Evolutionary conservation across 768 basidiomycete species (phyloP), one percentile per base, ranked within the genome.

Genomic region (Suillus alpinus): DNA sequence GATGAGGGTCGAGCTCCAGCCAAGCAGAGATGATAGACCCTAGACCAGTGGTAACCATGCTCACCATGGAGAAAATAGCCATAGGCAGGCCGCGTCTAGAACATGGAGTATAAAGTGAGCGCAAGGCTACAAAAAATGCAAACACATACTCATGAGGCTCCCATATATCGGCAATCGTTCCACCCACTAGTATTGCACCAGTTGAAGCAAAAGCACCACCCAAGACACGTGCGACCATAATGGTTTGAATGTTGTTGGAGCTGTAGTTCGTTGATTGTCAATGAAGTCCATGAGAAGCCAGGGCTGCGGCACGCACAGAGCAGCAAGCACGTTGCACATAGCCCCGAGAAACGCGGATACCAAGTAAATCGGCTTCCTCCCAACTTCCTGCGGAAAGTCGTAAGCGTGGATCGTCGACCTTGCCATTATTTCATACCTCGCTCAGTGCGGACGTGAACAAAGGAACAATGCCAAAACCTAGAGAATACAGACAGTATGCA

Each of bases 91-190:
- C 86, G 18, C 90, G 88, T 41, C 88, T 91, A 50, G 13, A 29
- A 46, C 36, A 40, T 37, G 13, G 9, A 18, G 44, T 7, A 14
- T 9, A 12, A 50, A 5, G 9, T 50, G 23, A 39, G 14, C 13
- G 16, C n/a, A 49, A 26, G 12, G 23, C 53, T 29, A 34, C n/a
- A 67, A 49, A 26, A 46, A 1, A 66, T 80, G 44, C 62, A 87
- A 31, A 34, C 1, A 66, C 81, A 50, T 63, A 87, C 87, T 89
- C 83, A 56, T 76, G 73, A 10, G 86, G 77, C 14, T 72, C 70
- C 85, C 86, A 90, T 10, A 90, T 82, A 68, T 89, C 88, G 23
- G 86, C 81, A 26, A 88, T 81, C 0, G 86, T 86, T 29, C 88
- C 88, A 10, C 86, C 86, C 16, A 88, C 88, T 81, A 89, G 84